Evolutionary conservation across 2,329 filamentous ascomycete species (phyloP).

Genomic region (Cephalotrichum gorgonifer): DNA sequence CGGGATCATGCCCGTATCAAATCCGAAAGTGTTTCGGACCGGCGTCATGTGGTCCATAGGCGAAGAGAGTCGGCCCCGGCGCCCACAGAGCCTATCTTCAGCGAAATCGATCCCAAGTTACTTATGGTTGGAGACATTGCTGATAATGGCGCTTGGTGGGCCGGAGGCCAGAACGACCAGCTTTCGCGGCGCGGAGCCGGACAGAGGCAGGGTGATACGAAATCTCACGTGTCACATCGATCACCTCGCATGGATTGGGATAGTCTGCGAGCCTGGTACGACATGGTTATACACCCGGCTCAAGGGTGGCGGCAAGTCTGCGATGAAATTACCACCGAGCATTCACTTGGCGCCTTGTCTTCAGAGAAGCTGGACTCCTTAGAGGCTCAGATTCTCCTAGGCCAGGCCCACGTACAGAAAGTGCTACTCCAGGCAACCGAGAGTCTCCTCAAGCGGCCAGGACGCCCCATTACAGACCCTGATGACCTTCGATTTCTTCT

Average conservation of each 20-base stretch:
- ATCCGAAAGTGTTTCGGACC: slow-evolving; percentile 4
- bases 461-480: slow-evolving; percentile 55
- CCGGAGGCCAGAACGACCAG: slow-evolving; percentile 41
- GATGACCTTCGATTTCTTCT: slow-evolving; percentile 69
- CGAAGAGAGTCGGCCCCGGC: slow-evolving; percentile 15
- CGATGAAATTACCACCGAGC: slow-evolving; percentile 30
- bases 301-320: slow-evolving; percentile 54
- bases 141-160: slow-evolving; percentile 79
- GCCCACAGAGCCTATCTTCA: slow-evolving; percentile 30
- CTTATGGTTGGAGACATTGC: slow-evolving; percentile 65
- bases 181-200: slow-evolving; percentile 9
- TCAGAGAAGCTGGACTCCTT: slow-evolving; percentile 29
- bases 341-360: slow-evolving; percentile 16
- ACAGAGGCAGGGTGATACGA: background rate
- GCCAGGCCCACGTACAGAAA: slow-evolving; percentile 59
- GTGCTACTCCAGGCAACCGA: slow-evolving; percentile 70
- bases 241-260: slow-evolving; percentile 68
- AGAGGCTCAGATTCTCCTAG: slow-evolving; percentile 38
- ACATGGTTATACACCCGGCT: slow-evolving; percentile 56
- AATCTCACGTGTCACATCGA: slow-evolving; percentile 28
- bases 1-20: slow-evolving; percentile 8
- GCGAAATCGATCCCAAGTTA: slow-evolving; percentile 64
- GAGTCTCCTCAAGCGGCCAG: slow-evolving; percentile 68
- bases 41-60: slow-evolving; percentile 15
- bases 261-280: slow-evolving; percentile 64